Evolutionary conservation across 352 stramenopile species (phyloP).

Genomic region (Blastocystis sp.): DNA sequence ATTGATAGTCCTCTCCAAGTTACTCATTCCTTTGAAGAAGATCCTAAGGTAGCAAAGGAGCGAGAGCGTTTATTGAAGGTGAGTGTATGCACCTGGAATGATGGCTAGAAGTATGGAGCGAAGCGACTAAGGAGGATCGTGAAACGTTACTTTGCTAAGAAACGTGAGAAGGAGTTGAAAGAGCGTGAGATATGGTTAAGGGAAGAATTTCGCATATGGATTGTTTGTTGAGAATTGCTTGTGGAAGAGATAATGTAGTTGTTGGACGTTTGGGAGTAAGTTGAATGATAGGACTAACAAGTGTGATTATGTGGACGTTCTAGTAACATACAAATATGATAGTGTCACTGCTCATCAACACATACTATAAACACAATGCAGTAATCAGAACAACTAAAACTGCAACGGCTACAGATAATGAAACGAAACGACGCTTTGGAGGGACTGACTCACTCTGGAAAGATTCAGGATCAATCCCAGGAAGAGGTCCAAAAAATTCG

Average conservation of each 20-base stretch:
- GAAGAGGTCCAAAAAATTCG: conserved; percentile 4
- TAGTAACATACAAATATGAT: too few relatives aligned
- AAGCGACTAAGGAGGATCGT: conserved; percentile 14
- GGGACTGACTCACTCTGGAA: neutral
- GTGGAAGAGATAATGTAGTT: too few relatives aligned
- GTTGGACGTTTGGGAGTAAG: too few relatives aligned
- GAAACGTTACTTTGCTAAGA: neutral
- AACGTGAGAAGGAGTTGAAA: neutral
- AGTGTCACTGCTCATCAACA: too few relatives aligned
- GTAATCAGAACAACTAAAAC: neutral
- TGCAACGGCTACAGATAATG: neutral
- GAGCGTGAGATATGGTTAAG: neutral
- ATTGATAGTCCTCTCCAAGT: conserved; percentile 7
- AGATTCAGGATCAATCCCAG: neutral
- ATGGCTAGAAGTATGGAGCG: neutral
- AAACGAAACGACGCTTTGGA: neutral
- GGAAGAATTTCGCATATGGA: conserved; percentile 26
- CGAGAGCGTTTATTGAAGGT: conserved; percentile 8
- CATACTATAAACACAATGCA: too few relatives aligned
- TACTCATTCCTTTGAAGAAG: conserved; percentile 9
- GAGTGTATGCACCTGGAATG: neutral
- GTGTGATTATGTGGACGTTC: too few relatives aligned
- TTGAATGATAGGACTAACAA: too few relatives aligned
- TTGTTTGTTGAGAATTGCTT: neutral
- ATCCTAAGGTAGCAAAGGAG: conserved; percentile 5